A percentile compares a stretch with the other conserved stretches of the same genome.
Evolutionary conservation across 2,329 filamentous ascomycete species (phyloP).

Genomic region (Camillea tinctor): DNA sequence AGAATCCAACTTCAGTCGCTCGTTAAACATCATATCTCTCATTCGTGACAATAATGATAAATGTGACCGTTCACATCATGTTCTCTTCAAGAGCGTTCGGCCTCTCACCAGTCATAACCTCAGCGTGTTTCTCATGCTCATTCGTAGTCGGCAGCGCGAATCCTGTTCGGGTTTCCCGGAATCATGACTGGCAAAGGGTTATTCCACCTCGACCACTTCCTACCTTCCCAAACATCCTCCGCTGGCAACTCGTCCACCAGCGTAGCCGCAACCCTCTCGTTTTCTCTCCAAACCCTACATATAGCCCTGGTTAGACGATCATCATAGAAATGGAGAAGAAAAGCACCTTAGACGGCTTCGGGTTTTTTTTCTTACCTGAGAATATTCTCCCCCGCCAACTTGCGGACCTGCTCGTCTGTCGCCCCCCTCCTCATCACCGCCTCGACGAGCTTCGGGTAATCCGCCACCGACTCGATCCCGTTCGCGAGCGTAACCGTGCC

Average conservation of each 20-base stretch:
- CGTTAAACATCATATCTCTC: slow-evolving; percentile 17
- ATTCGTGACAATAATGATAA: not conserved
- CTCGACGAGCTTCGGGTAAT: slow-evolving; percentile 35
- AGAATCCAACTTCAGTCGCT: slow-evolving; percentile 33
- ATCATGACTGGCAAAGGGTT: slow-evolving; percentile 8
- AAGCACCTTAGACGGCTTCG: not conserved
- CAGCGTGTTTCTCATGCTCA: not conserved
- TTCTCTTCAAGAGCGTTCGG: no score
- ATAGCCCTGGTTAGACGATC: no score
- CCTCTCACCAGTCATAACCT: not conserved
- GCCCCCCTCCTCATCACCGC: slow-evolving; percentile 31
- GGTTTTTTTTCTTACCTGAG: slow-evolving; percentile 11
- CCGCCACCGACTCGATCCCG: slow-evolving; percentile 22
- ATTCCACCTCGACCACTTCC: slow-evolving; percentile 21
- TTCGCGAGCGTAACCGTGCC: slow-evolving; percentile 21
- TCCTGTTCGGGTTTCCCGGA: slow-evolving; percentile 4
- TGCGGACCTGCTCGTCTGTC: slow-evolving; percentile 29
- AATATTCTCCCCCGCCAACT: slow-evolving; percentile 30
- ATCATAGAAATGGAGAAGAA: no score
- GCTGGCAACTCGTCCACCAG: slow-evolving; percentile 26
- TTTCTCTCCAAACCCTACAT: slow-evolving; percentile 26
- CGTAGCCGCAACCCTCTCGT: slow-evolving; percentile 29
- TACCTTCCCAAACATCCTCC: slow-evolving; percentile 30
- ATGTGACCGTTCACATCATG: not conserved
- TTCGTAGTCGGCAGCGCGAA: slow-evolving; percentile 6